Evolutionary conservation across 768 basidiomycete species (phyloP), one percentile per base, ranked within the genome.

Genomic region (Pleurotus ostreatus): DNA sequence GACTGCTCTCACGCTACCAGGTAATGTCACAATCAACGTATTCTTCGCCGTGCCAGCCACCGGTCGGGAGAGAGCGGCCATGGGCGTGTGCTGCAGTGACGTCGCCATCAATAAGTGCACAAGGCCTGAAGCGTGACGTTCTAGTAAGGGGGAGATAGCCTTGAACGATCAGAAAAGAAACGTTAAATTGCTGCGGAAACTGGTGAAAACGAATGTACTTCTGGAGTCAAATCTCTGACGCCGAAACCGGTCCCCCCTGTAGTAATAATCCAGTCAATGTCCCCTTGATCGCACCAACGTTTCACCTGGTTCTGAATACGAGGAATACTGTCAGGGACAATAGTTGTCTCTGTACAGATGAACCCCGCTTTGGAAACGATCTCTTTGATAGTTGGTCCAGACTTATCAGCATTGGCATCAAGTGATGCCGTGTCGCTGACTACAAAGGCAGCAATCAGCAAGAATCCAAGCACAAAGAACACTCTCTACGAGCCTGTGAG

Each of bases 221-320:
- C 92, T 39, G 93, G 93, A 3, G 93, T 96, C 44, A 76, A 71
- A 69, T 96, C 93, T 60, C 88, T 74, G 26, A 80, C 74, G 1
- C 92, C 89, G 63, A 94, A 93, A 5, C 93, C 93, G 0, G 93
- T 96, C 4, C 93, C 93, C 15, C 93, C 93, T 0, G 89, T 89
- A 5, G 90, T 89, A 60, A 96, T 74, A 57, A 94, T 78, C 79
- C 84, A 85, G 66, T 92, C 85, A 12, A 87, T 69, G n/a, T 73
- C 63, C 2, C 72, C 74, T 4, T 73, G 66, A 2, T 68, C 64
- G 39, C 70, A 74, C 76, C 82, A 84, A 5, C 65, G 67, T 44
- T 68, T 70, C 5, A 92, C 75, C 9, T 69, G 64, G 5, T 65
- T 62, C 22, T 73, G 76, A 49, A 94, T 89, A 43, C 65, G 66